These are phyloP conservation scores for Zymoseptoria tritici DNA, from an alignment of 2,329 filamentous ascomycete species.

Conservation along the genomic window DNA sequence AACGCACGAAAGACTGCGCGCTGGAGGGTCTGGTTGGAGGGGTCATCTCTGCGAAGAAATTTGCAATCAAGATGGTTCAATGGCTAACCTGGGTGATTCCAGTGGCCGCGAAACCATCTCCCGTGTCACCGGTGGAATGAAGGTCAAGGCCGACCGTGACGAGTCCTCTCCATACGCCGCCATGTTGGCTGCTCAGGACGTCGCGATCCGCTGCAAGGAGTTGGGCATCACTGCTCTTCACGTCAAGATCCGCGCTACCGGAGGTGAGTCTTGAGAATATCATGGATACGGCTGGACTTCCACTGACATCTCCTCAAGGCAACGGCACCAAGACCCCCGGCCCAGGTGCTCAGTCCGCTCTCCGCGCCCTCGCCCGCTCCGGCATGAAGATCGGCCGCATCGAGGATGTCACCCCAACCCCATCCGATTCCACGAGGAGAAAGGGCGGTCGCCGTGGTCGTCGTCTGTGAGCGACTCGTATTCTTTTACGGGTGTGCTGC, in stretches of 20 bases:
- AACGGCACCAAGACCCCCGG: slow-evolving; percentile 99
- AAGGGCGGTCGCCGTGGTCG: slow-evolving; percentile 99
- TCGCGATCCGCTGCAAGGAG: slow-evolving; percentile 83
- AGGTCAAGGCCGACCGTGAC: slow-evolving; percentile 99
- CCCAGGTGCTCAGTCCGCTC: slow-evolving; percentile 96
- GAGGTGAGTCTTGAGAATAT: slow-evolving; percentile 55
- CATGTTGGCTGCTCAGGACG: slow-evolving; percentile 97
- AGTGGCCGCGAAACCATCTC: slow-evolving; percentile 99
- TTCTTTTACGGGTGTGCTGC: slow-evolving; percentile 11
- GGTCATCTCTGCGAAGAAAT: slow-evolving; percentile 14
- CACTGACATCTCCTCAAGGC: slow-evolving; percentile 42
- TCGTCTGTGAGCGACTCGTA: slow-evolving; percentile 64
- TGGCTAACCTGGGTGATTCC: slow-evolving; percentile 64
- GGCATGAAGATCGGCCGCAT: slow-evolving; percentile 99
- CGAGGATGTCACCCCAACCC: slow-evolving; percentile 98
- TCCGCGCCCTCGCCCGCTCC: slow-evolving; percentile 95
- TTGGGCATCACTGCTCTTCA: slow-evolving; percentile 90
- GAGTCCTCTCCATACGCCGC: slow-evolving; percentile 99
- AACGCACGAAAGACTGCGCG: not conserved
- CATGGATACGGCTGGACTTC: not conserved
- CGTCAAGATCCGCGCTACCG: slow-evolving; percentile 99
- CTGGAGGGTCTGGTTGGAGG: not conserved
- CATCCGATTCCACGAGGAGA: slow-evolving; percentile 97
- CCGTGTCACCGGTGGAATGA: slow-evolving; percentile 99
- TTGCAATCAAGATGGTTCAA: slow-evolving; percentile 26